Conservation (phyloP, 768 basidiomycete species). For the Tulasnella sp. region DNA sequence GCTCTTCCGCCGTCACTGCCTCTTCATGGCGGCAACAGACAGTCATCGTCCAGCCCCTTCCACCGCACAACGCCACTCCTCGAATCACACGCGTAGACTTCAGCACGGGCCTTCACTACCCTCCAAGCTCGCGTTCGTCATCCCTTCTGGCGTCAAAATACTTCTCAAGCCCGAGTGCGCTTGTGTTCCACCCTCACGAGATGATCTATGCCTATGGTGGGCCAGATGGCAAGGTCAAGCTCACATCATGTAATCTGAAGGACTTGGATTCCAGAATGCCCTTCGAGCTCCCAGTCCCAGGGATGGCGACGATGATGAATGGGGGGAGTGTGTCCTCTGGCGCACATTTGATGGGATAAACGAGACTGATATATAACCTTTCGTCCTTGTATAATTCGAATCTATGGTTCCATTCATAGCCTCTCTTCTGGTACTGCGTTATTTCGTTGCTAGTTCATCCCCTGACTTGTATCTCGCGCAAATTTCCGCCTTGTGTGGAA, state of each 20-base stretch:
- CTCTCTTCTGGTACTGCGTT: too few relatives aligned
- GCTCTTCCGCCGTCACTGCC: slow-evolving; percentile 49
- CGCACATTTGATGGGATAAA: too few relatives aligned
- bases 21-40: slow-evolving; percentile 58
- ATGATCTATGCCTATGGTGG: slow-evolving; percentile 71
- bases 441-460: too few relatives aligned
- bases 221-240: slow-evolving; percentile 45
- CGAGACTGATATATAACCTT: too few relatives aligned
- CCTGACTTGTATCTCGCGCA: too few relatives aligned
- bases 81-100: slow-evolving; percentile 27
- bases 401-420: too few relatives aligned
- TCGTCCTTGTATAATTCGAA: too few relatives aligned
- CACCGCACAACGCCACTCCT: slow-evolving; percentile 25
- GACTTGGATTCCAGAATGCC: neutral
- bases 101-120: slow-evolving; percentile 41
- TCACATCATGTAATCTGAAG: neutral
- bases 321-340: too few relatives aligned
- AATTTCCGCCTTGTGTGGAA: too few relatives aligned
- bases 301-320: too few relatives aligned
- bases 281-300: too few relatives aligned
- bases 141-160: slow-evolving; percentile 35
- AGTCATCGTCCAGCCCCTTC: slow-evolving; percentile 47
- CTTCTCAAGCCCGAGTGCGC: slow-evolving; percentile 48
- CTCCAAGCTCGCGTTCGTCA: slow-evolving; percentile 29
- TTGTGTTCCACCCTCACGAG: slow-evolving; percentile 75